Evolutionary conservation across 2,329 filamentous ascomycete genomes (phyloP).

Genomic region (Atkinsonella texensis): DNA sequence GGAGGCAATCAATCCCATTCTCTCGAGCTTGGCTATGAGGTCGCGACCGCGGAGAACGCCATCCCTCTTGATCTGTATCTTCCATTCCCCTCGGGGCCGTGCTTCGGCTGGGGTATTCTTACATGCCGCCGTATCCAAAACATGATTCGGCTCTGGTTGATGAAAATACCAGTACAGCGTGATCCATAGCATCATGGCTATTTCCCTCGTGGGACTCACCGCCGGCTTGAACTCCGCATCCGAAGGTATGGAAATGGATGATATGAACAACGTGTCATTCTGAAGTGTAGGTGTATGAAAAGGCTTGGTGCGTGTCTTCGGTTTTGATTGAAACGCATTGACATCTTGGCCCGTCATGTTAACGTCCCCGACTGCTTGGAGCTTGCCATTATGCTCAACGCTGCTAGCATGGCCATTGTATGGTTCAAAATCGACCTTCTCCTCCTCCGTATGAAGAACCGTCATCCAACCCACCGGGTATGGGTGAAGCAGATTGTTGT

Average conservation of each 20-base stretch:
- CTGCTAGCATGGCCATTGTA: neutral
- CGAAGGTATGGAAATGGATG: slow-evolving; percentile 76
- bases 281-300: slow-evolving; percentile 65
- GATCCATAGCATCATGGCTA: slow-evolving; percentile 94
- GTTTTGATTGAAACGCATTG: slow-evolving; percentile 17
- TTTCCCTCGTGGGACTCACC: slow-evolving; percentile 71
- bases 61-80: slow-evolving; percentile 70
- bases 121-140: slow-evolving; percentile 50
- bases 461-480: slow-evolving; percentile 87
- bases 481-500: slow-evolving; percentile 53
- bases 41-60: slow-evolving; percentile 80
- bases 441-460: slow-evolving; percentile 60
- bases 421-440: slow-evolving; percentile 6
- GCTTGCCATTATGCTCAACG: neutral
- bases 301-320: slow-evolving; percentile 13
- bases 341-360: slow-evolving; percentile 9
- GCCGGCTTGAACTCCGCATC: slow-evolving; percentile 68
- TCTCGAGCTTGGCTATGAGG: slow-evolving; percentile 78
- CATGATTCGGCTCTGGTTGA: slow-evolving; percentile 58
- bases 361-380: neutral
- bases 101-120: slow-evolving; percentile 55
- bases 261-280: slow-evolving; percentile 79
- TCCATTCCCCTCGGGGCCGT: slow-evolving; percentile 75
- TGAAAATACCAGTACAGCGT: slow-evolving; percentile 98
- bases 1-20: slow-evolving; percentile 75